Percentiles rank a stretch among this genome's conserved stretches.
Evolutionary conservation across 176 grass and related monocot genomes (phyloP).

Genomic region (Eremochloa ophiuroides): DNA sequence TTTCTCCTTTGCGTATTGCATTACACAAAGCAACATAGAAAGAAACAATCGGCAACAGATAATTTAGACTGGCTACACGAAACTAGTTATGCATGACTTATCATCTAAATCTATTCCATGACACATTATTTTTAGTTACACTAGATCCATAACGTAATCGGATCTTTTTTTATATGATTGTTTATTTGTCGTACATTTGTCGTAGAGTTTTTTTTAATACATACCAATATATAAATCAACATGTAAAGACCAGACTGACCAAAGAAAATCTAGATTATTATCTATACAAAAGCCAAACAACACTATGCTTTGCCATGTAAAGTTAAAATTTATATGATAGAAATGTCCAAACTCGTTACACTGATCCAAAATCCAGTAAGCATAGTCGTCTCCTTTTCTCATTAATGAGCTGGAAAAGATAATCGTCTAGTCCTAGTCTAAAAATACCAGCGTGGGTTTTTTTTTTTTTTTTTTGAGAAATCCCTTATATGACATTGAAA

Average conservation of each 20-base stretch:
- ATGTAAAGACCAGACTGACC: neutral
- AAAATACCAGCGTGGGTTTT: neutral
- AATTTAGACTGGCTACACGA: neutral
- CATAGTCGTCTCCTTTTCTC: neutral
- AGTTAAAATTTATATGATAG: neutral
- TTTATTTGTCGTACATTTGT: neutral
- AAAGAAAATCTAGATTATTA: neutral
- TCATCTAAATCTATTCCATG: neutral
- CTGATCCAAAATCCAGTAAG: neutral
- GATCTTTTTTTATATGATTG: neutral
- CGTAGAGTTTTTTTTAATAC: neutral
- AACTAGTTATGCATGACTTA: neutral
- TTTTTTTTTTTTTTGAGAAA: no score
- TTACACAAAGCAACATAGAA: neutral
- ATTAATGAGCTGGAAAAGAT: neutral
- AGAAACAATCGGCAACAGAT: neutral
- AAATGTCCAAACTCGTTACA: neutral
- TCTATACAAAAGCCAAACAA: neutral
- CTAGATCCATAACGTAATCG: neutral
- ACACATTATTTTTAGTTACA: neutral
- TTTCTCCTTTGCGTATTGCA: neutral
- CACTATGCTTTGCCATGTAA: neutral
- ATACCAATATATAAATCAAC: neutral
- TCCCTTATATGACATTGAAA: no score
- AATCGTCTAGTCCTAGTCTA: no score